These are phyloP conservation scores for Eimeria praecox DNA, from an alignment of 169 alveolate species.

Conservation along the genomic window DNA sequence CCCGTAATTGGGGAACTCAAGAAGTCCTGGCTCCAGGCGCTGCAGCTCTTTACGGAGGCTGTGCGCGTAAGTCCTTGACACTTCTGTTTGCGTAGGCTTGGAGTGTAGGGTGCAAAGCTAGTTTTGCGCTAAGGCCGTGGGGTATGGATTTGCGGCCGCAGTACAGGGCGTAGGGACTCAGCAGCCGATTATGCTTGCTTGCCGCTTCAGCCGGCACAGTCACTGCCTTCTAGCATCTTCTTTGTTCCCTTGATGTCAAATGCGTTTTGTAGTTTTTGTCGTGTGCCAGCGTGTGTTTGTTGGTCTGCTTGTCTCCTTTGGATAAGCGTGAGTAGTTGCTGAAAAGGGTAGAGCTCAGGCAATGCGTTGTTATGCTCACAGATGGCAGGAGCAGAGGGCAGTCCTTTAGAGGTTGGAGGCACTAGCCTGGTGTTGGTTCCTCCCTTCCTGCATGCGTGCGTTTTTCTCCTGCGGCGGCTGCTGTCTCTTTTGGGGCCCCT, in stretches of 20 bases:
- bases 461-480: constrained; percentile 66
- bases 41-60: constrained; percentile 51
- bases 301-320: not conserved
- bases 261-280: not conserved
- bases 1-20: not conserved
- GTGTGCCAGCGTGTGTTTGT: not conserved
- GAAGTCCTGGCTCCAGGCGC: constrained; percentile 50
- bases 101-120: not conserved
- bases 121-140: not conserved
- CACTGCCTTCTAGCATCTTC: not conserved
- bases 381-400: constrained; percentile 58
- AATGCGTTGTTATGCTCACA: constrained; percentile 2
- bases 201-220: not conserved
- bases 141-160: not conserved
- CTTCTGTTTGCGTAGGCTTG: not conserved
- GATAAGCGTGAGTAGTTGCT: not conserved
- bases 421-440: constrained; percentile 49
- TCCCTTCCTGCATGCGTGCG: constrained; percentile 34
- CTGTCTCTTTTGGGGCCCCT: constrained; percentile 62
- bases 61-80: constrained; percentile 24
- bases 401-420: constrained; percentile 53
- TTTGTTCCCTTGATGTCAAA: not conserved
- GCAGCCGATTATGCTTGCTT: not conserved
- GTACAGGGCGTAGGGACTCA: not conserved
- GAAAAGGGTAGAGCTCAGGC: not conserved